Base-by-base conservation (phyloP, 2,329 filamentous ascomycete species). In the Fusarium chuoi region DNA sequence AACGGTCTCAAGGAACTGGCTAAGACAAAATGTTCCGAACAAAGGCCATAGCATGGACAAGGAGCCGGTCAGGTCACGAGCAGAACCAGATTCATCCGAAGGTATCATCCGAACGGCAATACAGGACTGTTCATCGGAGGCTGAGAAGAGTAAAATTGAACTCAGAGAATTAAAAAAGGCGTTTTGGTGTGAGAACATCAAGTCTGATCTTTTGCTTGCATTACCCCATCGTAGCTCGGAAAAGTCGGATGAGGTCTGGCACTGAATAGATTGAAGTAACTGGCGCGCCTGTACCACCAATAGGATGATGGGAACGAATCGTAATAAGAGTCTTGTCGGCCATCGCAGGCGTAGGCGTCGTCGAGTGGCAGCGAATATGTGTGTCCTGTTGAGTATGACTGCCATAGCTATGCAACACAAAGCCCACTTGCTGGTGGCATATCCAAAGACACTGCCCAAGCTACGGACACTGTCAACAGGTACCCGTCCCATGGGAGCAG, bases 381-480 rank as follows among this genome's bases (percentile, higher is more conserved):
- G 92, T 12, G 96, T 97, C 65, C 96, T 91, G 81, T 98, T 98
- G 30, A 98, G 86, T 65, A 98, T 85, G 66, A 98, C 89, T 28
- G 94, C 94, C 87, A 96, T 93, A 42, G 92, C 90, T 77, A 98
- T 91, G 77, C 95, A 98, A 59, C 92, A 91, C 65, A 98, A 85
- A 2, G 96, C 95, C 96, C 96, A 98, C 82, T 93, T 93, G 82
- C 94, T 97, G 3, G 94, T 97, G 48, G 95, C 87, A 82, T 98
- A 99, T 77, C 91, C 93, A 82, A 98, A 95, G 66, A 98, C 90
- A 70, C 94, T 95, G 49, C 94, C 93, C 48, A 98, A 87, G 48
- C 93, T 94, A 79, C 92, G 90, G 4, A 87, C 85, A 30, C 89
- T 84, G 75, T 91, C 90, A 72, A 90, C 81, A 11, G 89, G 87